Conservation (phyloP, 306 rosid species). For the Malus sylvestris region DNA sequence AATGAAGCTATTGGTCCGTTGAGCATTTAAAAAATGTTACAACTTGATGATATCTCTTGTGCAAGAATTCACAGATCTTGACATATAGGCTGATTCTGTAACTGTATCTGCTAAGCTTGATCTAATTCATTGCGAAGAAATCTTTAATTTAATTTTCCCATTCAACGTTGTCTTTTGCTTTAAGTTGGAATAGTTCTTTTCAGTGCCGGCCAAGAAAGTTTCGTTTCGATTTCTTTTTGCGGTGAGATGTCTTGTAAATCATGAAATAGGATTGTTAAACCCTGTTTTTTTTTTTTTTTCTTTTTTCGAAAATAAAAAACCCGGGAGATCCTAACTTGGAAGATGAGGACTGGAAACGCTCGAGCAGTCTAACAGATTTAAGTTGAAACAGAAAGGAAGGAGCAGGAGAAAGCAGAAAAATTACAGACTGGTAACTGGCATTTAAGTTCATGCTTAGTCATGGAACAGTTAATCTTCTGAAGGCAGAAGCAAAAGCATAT, state of each 20-base stretch:
- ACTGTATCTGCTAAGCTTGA: background rate
- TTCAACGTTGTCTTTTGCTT: background rate
- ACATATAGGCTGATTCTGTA: slow-evolving; percentile 5
- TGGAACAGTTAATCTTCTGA: background rate
- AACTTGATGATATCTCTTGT: slow-evolving; percentile 8
- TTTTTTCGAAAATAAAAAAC: background rate
- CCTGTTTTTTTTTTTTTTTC: background rate
- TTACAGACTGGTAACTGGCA: slow-evolving; percentile 13
- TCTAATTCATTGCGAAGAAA: slow-evolving; percentile 1
- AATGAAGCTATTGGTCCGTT: slow-evolving; percentile 38
- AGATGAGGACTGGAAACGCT: background rate
- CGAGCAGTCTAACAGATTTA: background rate
- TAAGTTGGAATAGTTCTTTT: background rate
- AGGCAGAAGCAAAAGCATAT: background rate
- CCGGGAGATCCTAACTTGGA: background rate
- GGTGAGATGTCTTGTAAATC: background rate
- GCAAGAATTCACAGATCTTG: background rate
- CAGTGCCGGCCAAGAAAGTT: background rate
- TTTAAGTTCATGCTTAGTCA: background rate
- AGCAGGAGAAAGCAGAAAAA: background rate
- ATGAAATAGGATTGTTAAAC: background rate
- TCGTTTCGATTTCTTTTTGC: background rate
- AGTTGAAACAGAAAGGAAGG: background rate
- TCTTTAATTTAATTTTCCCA: background rate
- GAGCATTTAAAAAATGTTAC: slow-evolving; percentile 12